These are phyloP conservation scores for Aspergillus cavernicola DNA, from an alignment of 495 filamentous ascomycete genomes.

Conservation along the genomic window DNA sequence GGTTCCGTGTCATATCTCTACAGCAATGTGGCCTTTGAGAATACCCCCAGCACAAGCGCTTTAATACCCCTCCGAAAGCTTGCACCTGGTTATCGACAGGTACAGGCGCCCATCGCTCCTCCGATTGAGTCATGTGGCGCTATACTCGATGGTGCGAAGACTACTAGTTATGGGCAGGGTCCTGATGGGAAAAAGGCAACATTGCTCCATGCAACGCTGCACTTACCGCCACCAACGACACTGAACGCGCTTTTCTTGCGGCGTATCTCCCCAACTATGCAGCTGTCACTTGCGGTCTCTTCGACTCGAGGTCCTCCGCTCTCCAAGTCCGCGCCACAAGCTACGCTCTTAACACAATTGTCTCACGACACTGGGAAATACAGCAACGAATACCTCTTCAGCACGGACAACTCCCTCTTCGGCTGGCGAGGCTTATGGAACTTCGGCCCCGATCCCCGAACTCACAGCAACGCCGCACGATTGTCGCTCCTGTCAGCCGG, in stretches of 20 bases:
- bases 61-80: slow-evolving; percentile 61
- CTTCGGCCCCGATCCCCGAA: slow-evolving; percentile 76
- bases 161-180: slow-evolving; percentile 14
- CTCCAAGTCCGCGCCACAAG: slow-evolving; percentile 42
- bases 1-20: slow-evolving; percentile 90
- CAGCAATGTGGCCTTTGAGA: slow-evolving; percentile 67
- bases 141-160: slow-evolving; percentile 23
- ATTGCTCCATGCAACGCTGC: slow-evolving; percentile 84
- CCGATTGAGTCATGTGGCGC: slow-evolving; percentile 34
- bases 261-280: slow-evolving; percentile 71
- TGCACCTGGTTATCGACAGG: slow-evolving; percentile 66
- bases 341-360: slow-evolving; percentile 64
- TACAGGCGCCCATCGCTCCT: slow-evolving; percentile 43
- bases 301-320: slow-evolving; percentile 58
- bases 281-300: slow-evolving; percentile 76
- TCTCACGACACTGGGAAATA: slow-evolving; percentile 89
- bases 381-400: slow-evolving; percentile 85
- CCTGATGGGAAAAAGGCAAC: slow-evolving; percentile 48
- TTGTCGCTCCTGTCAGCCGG: slow-evolving; percentile 65
- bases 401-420: slow-evolving; percentile 84
- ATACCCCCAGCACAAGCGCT: slow-evolving; percentile 52
- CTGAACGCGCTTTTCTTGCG: slow-evolving; percentile 86
- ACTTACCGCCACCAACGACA: slow-evolving; percentile 71
- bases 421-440: slow-evolving; percentile 90
- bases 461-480: slow-evolving; percentile 15